Conservation (phyloP, 306 rosid genomes). For the Lathyrus tuberosus region DNA sequence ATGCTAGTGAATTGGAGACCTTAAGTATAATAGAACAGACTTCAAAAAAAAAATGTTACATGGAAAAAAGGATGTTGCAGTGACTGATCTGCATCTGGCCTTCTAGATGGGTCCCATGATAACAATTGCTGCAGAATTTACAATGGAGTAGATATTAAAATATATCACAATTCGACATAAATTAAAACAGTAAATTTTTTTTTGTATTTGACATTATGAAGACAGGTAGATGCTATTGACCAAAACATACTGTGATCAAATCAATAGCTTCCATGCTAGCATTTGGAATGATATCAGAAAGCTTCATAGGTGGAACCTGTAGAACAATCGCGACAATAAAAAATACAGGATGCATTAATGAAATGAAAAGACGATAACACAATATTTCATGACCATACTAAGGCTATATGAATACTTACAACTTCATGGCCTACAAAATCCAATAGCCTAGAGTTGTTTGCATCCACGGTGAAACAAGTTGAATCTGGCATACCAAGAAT, state of each 20-base stretch:
- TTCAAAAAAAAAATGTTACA: constrained; percentile 50
- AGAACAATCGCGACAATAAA: constrained; percentile 29
- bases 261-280: constrained; percentile 85
- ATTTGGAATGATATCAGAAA: constrained; percentile 71
- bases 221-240: constrained; percentile 27
- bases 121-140: constrained; percentile 59
- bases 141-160: constrained; percentile 36
- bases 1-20: constrained; percentile 40
- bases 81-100: constrained; percentile 77
- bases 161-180: constrained; percentile 4
- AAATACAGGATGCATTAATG: constrained; percentile 10
- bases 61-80: constrained; percentile 81
- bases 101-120: constrained; percentile 82
- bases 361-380: constrained; percentile 14
- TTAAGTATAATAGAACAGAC: constrained; percentile 32
- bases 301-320: constrained; percentile 69
- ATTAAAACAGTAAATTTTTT: constrained; percentile 15
- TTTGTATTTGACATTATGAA: constrained; percentile 3
- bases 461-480: constrained; percentile 59
- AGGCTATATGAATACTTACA: constrained; percentile 51
- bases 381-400: constrained; percentile 24
- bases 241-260: constrained; percentile 64
- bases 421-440: constrained; percentile 56
- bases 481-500: constrained; percentile 76
- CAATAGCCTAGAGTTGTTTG: constrained; percentile 56